Evolutionary conservation across 2,329 filamentous ascomycete genomes (phyloP), one percentile per base, ranked within the genome.

Genomic region (Knufia petricola): DNA sequence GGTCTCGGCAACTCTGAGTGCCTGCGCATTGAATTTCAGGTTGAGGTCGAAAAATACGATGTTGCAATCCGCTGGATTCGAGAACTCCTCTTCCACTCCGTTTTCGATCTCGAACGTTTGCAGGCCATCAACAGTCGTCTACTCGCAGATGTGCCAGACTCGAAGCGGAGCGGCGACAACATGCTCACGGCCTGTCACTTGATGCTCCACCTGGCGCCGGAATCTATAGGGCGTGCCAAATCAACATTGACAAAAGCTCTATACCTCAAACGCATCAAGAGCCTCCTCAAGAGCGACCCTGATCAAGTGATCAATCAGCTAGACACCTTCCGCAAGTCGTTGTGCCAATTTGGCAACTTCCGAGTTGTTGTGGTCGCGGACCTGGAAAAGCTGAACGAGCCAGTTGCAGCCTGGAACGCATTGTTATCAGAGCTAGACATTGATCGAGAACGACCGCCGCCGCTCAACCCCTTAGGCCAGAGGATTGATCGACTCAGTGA

Each of bases 91-190:
- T 94, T 90, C 63, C 82, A 94, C 63, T 85, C 86, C 32, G 74
- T 95, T 45, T 95, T 96, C 60, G 90, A 96, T 59, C 75, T 82
- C 2, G 85, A 73, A 49, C 69, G 79, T 52, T 66, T 83, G 19
- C 72, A 74, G 45, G 72, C 78, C 1, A 76, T 78, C 32, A 72
- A 94, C 13, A 81, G 82, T 50, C 94, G 95, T 65, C 79, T 94
- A 39, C 74, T 95, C 15, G 88, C 89, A 2, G 90, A 96, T 59
- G 84, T 98, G 15, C 92, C 92, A 0, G 88, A 95, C 61, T 75
- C 82, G 46, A 98, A 96, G 72, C 85, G 92, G 36, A 86, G 85
- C 58, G 92, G 92, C 32, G 66, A 68, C 46, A 65, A 73, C 50
- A 83, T 84, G 79, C 67, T 75, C 23, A 70, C 69, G 40, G 72